Evolutionary conservation across 257 asterid species (phyloP).

Genomic region (Forsythia suspensa): DNA sequence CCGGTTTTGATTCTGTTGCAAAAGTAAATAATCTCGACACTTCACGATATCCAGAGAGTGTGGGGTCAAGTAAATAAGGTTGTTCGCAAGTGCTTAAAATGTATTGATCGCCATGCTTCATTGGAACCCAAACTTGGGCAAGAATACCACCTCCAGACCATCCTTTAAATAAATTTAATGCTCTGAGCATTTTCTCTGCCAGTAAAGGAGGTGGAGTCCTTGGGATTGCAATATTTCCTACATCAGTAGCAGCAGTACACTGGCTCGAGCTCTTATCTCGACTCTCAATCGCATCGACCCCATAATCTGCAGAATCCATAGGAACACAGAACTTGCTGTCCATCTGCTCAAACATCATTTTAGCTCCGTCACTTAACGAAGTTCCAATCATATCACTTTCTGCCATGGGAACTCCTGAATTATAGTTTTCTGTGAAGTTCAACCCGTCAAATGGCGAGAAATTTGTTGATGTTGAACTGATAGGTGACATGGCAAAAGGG

Average conservation of each 20-base stretch:
- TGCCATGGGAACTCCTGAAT: conserved; percentile 17
- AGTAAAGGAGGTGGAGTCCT: conserved; percentile 41
- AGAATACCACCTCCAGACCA: conserved; percentile 55
- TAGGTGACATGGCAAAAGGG: conserved; percentile 44
- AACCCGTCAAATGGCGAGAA: conserved; percentile 34
- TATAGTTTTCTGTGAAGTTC: conserved; percentile 32
- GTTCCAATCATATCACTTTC: conserved; percentile 26
- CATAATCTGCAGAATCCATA: conserved; percentile 21
- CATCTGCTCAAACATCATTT: conserved; percentile 24
- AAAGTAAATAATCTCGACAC: conserved; percentile 63
- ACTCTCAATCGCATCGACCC: conserved; percentile 16
- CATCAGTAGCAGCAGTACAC: conserved; percentile 5
- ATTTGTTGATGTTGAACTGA: conserved; percentile 19
- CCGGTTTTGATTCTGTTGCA: conserved; percentile 42
- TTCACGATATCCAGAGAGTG: conserved; percentile 68
- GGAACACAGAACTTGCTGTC: conserved; percentile 19
- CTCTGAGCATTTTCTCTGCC: conserved; percentile 58
- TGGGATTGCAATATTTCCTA: conserved; percentile 32
- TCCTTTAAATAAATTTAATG: conserved; percentile 48
- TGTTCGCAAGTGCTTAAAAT: conserved; percentile 66
- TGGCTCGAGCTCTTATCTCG: conserved; percentile 20
- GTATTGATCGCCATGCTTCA: conserved; percentile 45
- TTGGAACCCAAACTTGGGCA: conserved; percentile 75
- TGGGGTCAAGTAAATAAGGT: conserved; percentile 59
- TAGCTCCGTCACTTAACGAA: conserved; percentile 22